These are phyloP conservation scores for Penicillium nordicum DNA, from an alignment of 2,329 filamentous ascomycete species.

Conservation along the genomic window DNA sequence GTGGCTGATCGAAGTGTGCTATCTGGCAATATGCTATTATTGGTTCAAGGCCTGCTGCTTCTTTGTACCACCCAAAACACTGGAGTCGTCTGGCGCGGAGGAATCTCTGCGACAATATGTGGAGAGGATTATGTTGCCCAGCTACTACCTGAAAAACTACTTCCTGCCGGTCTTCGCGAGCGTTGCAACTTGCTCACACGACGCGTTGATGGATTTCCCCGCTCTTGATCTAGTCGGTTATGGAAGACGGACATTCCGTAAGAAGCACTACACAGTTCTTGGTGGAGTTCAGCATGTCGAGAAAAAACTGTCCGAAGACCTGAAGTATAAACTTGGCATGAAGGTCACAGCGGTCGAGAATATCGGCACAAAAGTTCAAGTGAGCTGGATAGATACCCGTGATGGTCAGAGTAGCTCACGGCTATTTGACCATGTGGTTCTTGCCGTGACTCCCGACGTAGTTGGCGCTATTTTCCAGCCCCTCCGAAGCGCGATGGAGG, in stretches of 20 bases:
- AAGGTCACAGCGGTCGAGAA: slow-evolving; percentile 24
- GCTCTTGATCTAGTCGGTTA: slow-evolving; percentile 54
- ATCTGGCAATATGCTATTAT: slow-evolving; percentile 49
- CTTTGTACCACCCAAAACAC: slow-evolving; percentile 39
- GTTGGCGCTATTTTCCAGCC: slow-evolving; percentile 49
- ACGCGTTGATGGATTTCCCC: slow-evolving; percentile 50
- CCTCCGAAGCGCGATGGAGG: slow-evolving; percentile 22
- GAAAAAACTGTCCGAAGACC: slow-evolving; percentile 41
- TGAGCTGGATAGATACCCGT: slow-evolving; percentile 17
- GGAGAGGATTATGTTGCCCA: slow-evolving; percentile 49
- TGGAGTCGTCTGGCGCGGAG: slow-evolving; percentile 7
- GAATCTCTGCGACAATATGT: slow-evolving; percentile 53
- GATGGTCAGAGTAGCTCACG: slow-evolving; percentile 27
- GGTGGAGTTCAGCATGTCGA: slow-evolving; percentile 53
- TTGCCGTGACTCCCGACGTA: slow-evolving; percentile 55
- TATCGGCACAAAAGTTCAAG: slow-evolving; percentile 14
- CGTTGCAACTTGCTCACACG: slow-evolving; percentile 55
- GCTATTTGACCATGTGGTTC: slow-evolving; percentile 51
- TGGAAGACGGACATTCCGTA: slow-evolving; percentile 46
- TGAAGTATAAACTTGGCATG: slow-evolving; percentile 44
- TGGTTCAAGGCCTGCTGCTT: slow-evolving; percentile 57
- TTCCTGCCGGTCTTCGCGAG: slow-evolving; percentile 55
- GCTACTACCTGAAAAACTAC: slow-evolving; percentile 49
- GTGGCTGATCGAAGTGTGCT: slow-evolving; percentile 46
- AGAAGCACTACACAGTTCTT: slow-evolving; percentile 52